These are phyloP conservation scores for Gaultheria prostrata DNA, from an alignment of 148 eudicot genomes.

Conservation along the genomic window DNA sequence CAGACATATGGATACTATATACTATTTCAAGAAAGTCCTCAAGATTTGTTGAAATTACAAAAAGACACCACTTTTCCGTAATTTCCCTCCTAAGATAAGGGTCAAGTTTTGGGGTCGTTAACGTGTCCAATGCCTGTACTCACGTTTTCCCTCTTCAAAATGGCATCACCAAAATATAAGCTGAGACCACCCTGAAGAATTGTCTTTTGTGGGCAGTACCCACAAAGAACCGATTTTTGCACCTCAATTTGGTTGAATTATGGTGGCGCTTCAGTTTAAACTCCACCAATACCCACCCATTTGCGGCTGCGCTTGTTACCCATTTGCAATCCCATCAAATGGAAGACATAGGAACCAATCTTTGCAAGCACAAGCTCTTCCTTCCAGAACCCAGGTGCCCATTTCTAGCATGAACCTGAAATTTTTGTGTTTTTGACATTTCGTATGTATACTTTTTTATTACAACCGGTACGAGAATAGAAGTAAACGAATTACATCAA, in stretches of 20 bases:
- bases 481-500: too few species aligned
- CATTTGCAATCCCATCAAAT: conserved; percentile 12
- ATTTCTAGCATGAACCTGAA: conserved; percentile 6
- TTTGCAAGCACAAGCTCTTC: conserved; percentile 33
- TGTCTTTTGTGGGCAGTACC: neutral
- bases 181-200: neutral
- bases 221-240: neutral
- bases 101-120: neutral
- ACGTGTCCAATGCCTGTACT: conserved; percentile 37
- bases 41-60: neutral
- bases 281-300: conserved; percentile 17
- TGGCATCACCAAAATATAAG: neutral
- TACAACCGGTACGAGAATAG: too few species aligned
- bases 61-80: neutral
- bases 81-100: conserved; percentile 7
- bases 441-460: neutral
- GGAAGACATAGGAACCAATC: conserved; percentile 18
- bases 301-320: conserved; percentile 14
- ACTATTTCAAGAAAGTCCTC: neutral
- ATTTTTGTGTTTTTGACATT: neutral
- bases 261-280: conserved; percentile 26
- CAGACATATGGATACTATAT: neutral
- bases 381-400: conserved; percentile 63
- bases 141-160: conserved; percentile 1
- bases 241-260: conserved; percentile 7